These are phyloP conservation scores for Trichosporon sp. DNA, from an alignment of 1,284 basidiomycete species.

Conservation along the genomic window DNA sequence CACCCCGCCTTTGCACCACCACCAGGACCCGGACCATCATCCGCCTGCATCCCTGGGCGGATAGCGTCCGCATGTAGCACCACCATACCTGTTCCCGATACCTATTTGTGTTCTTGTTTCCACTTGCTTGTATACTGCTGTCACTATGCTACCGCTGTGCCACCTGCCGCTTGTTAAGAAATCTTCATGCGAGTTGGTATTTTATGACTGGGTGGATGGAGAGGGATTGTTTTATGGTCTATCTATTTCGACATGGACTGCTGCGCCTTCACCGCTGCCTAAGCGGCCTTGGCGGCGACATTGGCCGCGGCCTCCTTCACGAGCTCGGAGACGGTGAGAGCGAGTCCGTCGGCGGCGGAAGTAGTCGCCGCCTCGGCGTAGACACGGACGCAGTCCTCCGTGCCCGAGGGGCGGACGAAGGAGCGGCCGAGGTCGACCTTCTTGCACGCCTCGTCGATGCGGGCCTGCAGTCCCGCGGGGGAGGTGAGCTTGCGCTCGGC, in stretches of 20 bases:
- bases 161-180: not conserved
- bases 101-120: not conserved
- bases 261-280: not conserved
- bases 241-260: not conserved
- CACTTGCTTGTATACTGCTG: not conserved
- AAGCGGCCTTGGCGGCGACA: constrained; percentile 20
- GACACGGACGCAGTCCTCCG: constrained; percentile 96
- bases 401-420: constrained; percentile 96
- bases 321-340: constrained; percentile 42
- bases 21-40: not conserved
- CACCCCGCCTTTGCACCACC: no score
- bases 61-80: not conserved
- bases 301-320: constrained; percentile 38
- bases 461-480: constrained; percentile 79
- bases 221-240: not conserved
- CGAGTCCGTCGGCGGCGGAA: constrained; percentile 67
- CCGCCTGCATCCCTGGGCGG: not conserved
- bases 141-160: not conserved
- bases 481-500: constrained; percentile 85
- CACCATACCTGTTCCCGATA: not conserved
- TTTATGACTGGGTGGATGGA: not conserved
- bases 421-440: constrained; percentile 82
- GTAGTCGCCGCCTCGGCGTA: constrained; percentile 87
- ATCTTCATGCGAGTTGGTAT: not conserved
- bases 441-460: constrained; percentile 79